These are phyloP conservation scores for Phlebiopsis gigantea DNA, from an alignment of 768 basidiomycete species.

Conservation along the genomic window DNA sequence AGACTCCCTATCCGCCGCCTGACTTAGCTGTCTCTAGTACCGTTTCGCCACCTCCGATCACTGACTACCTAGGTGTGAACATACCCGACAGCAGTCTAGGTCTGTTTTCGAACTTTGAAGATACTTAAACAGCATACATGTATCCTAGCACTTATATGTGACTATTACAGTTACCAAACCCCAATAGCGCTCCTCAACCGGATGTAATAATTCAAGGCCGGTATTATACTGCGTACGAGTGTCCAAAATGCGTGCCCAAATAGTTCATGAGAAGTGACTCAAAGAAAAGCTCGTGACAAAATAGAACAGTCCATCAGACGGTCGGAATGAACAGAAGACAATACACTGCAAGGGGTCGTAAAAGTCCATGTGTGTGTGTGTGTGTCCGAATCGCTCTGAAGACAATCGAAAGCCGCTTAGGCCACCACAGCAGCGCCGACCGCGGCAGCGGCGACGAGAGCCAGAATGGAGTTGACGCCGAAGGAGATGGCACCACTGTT, in stretches of 20 bases:
- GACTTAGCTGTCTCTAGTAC: neutral
- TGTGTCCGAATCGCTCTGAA: neutral
- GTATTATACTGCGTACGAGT: neutral
- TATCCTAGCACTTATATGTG: too few species aligned
- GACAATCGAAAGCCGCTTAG: neutral
- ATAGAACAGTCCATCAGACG: neutral
- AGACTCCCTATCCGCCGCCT: neutral
- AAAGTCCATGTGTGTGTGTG: neutral
- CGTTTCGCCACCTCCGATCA: neutral
- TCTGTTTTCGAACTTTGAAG: neutral
- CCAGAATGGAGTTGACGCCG: slow-evolving; percentile 26
- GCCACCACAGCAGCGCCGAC: slow-evolving; percentile 41
- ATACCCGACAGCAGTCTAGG: neutral
- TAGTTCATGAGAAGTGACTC: neutral
- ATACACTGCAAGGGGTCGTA: neutral
- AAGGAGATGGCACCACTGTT: slow-evolving; percentile 27
- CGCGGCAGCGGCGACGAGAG: slow-evolving; percentile 37
- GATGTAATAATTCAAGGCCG: neutral
- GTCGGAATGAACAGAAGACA: neutral
- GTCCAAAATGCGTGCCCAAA: neutral
- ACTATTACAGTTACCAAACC: neutral
- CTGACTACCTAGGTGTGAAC: neutral
- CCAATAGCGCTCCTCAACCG: too few species aligned
- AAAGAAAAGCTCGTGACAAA: neutral
- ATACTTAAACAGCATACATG: too few species aligned